These are phyloP conservation scores for Phytophthora meadii DNA, from an alignment of 352 stramenopile genomes.

Conservation along the genomic window DNA sequence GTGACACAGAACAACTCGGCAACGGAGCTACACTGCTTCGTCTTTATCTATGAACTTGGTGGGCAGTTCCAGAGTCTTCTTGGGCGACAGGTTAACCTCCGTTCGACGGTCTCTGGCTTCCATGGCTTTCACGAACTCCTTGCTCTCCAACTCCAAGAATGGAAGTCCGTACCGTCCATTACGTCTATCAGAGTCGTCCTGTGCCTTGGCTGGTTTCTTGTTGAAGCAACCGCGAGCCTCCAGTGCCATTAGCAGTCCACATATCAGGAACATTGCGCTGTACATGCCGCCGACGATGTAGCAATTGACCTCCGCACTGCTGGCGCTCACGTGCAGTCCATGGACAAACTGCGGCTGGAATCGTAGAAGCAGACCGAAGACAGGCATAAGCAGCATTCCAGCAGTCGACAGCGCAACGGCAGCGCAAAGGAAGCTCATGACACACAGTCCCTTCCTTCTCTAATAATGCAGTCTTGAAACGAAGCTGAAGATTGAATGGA, in stretches of 20 bases:
- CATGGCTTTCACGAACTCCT: constrained; percentile 43
- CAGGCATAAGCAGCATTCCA: constrained; percentile 55
- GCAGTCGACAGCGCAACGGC: constrained; percentile 56
- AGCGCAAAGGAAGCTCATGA: constrained; percentile 32
- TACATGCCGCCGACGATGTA: constrained; percentile 66
- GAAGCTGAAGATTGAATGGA: constrained; percentile 10
- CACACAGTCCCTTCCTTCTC: constrained; percentile 23
- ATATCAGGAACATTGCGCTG: constrained; percentile 49
- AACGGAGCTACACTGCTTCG: constrained; percentile 15
- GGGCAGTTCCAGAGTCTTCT: constrained; percentile 20
- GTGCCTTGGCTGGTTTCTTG: constrained; percentile 2
- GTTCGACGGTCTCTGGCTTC: constrained; percentile 29
- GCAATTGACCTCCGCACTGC: constrained; percentile 63
- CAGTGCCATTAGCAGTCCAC: constrained; percentile 26
- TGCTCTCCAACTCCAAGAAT: constrained; percentile 44
- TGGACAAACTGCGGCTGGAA: constrained; percentile 67
- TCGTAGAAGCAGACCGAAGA: constrained; percentile 64
- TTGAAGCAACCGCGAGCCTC: constrained; percentile 19
- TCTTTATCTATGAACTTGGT: constrained; percentile 19
- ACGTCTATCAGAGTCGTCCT: constrained; percentile 17
- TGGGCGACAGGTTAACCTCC: constrained; percentile 3
- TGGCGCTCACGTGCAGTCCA: constrained; percentile 52
- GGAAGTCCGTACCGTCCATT: constrained; percentile 37
- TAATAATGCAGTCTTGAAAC: constrained; percentile 12
- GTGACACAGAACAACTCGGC: neutral